Percentiles rank a stretch among this genome's conserved stretches.
phyloP scores from a whole-genome alignment of 768 basidiomycete species.

The Suillus sp. region DNA sequence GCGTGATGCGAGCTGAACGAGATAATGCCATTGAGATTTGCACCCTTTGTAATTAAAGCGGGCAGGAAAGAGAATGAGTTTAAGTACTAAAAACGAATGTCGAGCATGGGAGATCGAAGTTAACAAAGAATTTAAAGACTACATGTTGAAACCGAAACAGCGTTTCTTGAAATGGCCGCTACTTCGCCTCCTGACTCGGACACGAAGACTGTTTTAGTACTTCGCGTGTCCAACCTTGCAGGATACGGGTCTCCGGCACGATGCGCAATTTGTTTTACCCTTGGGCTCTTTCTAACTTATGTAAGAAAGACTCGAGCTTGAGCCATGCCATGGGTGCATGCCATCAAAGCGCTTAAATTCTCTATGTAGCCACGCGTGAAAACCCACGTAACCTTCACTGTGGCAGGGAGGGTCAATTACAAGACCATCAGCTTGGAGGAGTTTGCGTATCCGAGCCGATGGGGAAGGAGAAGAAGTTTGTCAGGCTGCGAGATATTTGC shows the following conservation, averaged over 20 bases:
- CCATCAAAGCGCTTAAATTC: not conserved
- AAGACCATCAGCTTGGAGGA: not conserved
- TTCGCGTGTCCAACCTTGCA: not conserved
- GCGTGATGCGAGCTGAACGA: conserved; percentile 71
- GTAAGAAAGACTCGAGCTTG: too few relatives aligned
- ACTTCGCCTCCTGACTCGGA: not conserved
- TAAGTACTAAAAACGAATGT: not conserved
- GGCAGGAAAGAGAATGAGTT: not conserved
- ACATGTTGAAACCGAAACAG: not conserved
- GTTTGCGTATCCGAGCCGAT: too few relatives aligned
- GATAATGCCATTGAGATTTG: conserved; percentile 42
- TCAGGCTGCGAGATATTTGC: not conserved
- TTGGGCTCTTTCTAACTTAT: too few relatives aligned
- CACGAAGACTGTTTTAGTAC: too few relatives aligned
- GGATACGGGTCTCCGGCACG: not conserved
- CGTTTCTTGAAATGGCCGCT: not conserved
- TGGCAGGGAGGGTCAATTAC: not conserved
- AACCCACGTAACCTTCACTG: not conserved
- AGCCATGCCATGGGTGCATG: not conserved
- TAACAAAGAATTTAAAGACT: not conserved
- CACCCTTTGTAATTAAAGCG: not conserved
- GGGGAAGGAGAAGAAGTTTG: not conserved
- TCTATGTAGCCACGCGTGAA: not conserved
- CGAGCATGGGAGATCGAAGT: not conserved
- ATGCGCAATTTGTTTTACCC: too few relatives aligned